These are phyloP conservation scores for Simplicillium sp. DNA, from an alignment of 2,329 filamentous ascomycete genomes.

Conservation along the genomic window DNA sequence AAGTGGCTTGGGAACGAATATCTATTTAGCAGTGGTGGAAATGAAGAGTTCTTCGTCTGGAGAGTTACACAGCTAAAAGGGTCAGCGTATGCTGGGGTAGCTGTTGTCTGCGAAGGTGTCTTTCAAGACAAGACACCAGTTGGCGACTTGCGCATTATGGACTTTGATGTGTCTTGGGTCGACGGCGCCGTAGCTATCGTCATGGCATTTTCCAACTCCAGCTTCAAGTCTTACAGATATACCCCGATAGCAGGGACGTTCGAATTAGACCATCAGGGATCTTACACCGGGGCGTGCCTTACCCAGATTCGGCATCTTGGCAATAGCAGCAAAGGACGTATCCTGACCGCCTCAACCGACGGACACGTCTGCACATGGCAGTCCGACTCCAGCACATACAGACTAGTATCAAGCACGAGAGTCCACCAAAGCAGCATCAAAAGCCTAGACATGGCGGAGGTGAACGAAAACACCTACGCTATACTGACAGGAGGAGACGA, in stretches of 20 bases:
- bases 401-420: conserved; percentile 22
- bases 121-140: conserved; percentile 39
- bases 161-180: conserved; percentile 51
- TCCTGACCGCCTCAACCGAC: conserved; percentile 72
- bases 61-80: conserved; percentile 43
- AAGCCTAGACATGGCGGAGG: conserved; percentile 34
- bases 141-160: conserved; percentile 69
- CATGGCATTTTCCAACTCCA: conserved; percentile 78
- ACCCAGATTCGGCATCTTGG: conserved; percentile 50
- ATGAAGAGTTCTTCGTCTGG: conserved; percentile 88
- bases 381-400: conserved; percentile 9
- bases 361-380: conserved; percentile 62
- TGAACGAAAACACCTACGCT: conserved; percentile 27
- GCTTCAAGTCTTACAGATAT: conserved; percentile 53
- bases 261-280: conserved; percentile 38
- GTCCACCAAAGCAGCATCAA: conserved; percentile 82
- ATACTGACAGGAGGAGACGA: conserved; percentile 81
- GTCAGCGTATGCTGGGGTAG: conserved; percentile 37
- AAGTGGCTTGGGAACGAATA: conserved; percentile 63
- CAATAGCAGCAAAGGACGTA: conserved; percentile 14
- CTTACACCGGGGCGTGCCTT: conserved; percentile 66
- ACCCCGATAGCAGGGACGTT: conserved; percentile 27
- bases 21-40: conserved; percentile 78
- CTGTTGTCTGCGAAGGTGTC: conserved; percentile 46
- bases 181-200: conserved; percentile 42